Base-by-base conservation (phyloP, 2,329 filamentous ascomycete genomes). In the Aaosphaeria arxii region DNA sequence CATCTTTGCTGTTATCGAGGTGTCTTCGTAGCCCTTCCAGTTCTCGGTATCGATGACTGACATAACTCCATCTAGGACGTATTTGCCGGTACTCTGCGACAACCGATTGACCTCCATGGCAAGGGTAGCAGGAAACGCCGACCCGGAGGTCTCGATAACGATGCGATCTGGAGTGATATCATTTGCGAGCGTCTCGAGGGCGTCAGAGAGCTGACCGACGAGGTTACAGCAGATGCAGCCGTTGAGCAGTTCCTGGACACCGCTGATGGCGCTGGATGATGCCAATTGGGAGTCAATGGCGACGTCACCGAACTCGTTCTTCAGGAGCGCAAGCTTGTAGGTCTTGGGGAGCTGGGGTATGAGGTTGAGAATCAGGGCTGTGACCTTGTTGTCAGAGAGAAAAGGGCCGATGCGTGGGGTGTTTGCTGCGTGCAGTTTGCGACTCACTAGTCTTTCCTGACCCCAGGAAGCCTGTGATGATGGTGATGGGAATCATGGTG, bases 151-250 rank as follows among this genome's bases (percentile, higher is more conserved):
- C 78, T 99, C 94, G 67, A 99, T 85, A 45, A 99, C 84, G 70
- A 99, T 94, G 47, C 94, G 83, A 66, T 96, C 88, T 0, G 91
- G 92, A 0, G 55, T 48, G 41, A 80, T 73, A 35, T 79, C 73
- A 29, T 74, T 70, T 44, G 82, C 81, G 38, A 99, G 84, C 63
- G 94, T 85, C 40, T 81, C 74, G 13, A 99, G 84, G 1, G 92
- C 91, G 42, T 87, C 84, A 50, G 84, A 83, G 6, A 99, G 83
- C 70, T 95, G 89, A 11, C 94, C 94, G 51, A 99, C 92, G 29
- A 97, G 86, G 69, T 97, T 97, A 77, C 94, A 99, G 81, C 94
- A 99, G 72, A 99, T 97, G 74, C 94, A 97, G 57, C 92, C 94
- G 69, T 96, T 95, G 46, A 99, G 85, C 1, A 99, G 81, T 72